Evolutionary conservation across 2,329 filamentous ascomycete species (phyloP), one percentile per base, ranked within the genome.

Genomic region (Tympanopsis confertula): DNA sequence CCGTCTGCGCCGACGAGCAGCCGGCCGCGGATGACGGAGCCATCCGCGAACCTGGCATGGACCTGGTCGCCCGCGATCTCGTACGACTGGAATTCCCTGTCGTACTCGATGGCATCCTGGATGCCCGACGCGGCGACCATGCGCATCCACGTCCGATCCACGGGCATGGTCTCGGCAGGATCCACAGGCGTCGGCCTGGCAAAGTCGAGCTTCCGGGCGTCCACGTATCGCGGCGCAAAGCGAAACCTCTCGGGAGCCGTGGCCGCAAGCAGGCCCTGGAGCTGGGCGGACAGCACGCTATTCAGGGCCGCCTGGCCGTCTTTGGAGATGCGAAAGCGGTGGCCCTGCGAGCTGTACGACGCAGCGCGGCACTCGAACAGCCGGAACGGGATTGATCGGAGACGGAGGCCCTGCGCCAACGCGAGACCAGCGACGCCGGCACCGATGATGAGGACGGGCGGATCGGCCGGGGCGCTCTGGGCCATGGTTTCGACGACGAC

Each of bases 341-440:
- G 52, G 35, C 52, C 51, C 35, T 54, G 51, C 20, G 41, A 43
- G 15, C 29, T 24, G 39, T 45, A 44, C 4, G 43, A 45, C 35
- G 28, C 44, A 5, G 48, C 42, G 37, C 47, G 41, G 12, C 50
- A 49, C 42, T 54, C 50, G 26, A 53, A 54, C 19, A 55, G 43
- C 32, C 47, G 50, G 40, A 54, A 54, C 13, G 49, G 45, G 19
- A 54, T 37, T 4, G 48, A 53, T n/a, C 38, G 48, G 19, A 50
- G 47, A 14, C 52, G 49, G 13, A 54, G 39, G 19, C 50, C 52
- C 40, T 53, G 51, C 3, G 50, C 52, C 15, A 68, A 50, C 0
- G 57, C 56, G 10, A 68, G 53, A 4, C 64, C 65, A 12, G 58
- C 55, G 13, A 68, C 51, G 4, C 65, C 66, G 13, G 62, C 63